Conservation (phyloP, 1,284 basidiomycete genomes). For the Phenoliferia sp. region DNA sequence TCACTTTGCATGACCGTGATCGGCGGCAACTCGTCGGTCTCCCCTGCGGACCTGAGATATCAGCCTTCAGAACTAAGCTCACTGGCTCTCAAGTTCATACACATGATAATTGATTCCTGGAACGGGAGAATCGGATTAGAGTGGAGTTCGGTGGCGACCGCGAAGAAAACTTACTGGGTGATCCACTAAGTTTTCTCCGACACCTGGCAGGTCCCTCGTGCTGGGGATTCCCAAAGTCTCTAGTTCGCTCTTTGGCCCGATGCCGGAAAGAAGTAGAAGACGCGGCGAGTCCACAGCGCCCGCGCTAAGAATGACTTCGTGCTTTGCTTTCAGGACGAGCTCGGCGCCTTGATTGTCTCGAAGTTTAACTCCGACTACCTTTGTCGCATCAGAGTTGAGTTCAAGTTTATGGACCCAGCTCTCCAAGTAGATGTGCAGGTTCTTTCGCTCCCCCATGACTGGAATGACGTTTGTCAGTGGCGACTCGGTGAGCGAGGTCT, state of each 20-base stretch:
- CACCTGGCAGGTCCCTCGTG: background rate
- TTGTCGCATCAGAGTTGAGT: background rate
- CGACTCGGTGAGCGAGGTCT: background rate
- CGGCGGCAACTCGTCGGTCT: slow-evolving; percentile 1
- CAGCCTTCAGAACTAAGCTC: background rate
- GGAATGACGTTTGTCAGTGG: background rate
- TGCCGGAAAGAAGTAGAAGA: background rate
- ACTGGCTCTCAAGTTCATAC: background rate
- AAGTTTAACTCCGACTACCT: background rate
- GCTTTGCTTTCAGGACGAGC: background rate
- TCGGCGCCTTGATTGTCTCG: background rate
- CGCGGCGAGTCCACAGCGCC: slow-evolving; percentile 1
- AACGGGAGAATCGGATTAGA: background rate
- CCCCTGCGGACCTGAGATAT: background rate
- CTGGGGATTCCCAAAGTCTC: background rate
- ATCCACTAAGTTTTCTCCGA: slow-evolving; percentile 5
- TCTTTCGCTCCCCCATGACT: slow-evolving; percentile 9
- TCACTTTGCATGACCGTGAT: slow-evolving; percentile 6
- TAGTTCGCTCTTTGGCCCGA: slow-evolving; percentile 3
- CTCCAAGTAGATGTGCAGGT: slow-evolving; percentile 6
- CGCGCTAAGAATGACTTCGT: slow-evolving; percentile 3
- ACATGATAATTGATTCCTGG: slow-evolving; percentile 8
- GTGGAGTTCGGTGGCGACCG: background rate
- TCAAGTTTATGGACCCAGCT: slow-evolving; percentile 5
- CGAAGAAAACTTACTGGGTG: background rate